Percentiles rank a stretch among this genome's conserved stretches.
phyloP scores from a whole-genome alignment of 2,329 filamentous ascomycete genomes.

The Leptographium lundbergii region DNA sequence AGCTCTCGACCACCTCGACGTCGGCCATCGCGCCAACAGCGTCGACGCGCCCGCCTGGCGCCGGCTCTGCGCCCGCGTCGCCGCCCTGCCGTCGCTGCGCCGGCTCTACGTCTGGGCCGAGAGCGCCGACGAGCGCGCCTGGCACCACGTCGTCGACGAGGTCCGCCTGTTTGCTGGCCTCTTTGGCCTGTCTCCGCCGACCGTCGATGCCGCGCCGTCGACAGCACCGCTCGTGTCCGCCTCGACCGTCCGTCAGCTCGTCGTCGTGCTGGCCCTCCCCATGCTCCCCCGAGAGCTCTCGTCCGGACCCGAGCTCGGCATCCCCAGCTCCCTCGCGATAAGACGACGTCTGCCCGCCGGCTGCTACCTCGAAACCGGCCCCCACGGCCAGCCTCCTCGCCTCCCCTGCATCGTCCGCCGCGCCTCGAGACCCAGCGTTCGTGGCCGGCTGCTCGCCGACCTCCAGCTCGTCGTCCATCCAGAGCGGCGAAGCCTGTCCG shows the following conservation, averaged over 20 bases:
- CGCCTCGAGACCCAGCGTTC: not conserved
- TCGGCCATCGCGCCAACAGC: not conserved
- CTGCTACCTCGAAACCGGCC: not conserved
- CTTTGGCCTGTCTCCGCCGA: not conserved
- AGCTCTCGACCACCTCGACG: too few species aligned
- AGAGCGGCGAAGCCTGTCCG: not conserved
- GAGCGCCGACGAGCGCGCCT: slow-evolving; percentile 17
- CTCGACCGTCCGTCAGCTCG: not conserved
- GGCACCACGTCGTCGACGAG: slow-evolving; percentile 19
- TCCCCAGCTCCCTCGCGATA: not conserved
- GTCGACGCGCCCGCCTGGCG: slow-evolving; percentile 15
- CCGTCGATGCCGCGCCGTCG: not conserved
- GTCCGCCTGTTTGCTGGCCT: slow-evolving; percentile 15
- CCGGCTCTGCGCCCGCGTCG: slow-evolving; percentile 14
- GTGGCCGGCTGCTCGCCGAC: not conserved
- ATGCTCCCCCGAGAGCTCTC: not conserved
- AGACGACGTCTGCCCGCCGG: not conserved
- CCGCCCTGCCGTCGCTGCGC: slow-evolving; percentile 11
- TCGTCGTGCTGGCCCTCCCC: slow-evolving; percentile 3
- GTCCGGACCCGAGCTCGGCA: too few species aligned
- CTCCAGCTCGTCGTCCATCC: not conserved
- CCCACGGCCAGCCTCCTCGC: not conserved
- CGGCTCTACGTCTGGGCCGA: slow-evolving; percentile 18
- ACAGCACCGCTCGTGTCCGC: not conserved
- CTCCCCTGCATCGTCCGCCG: slow-evolving; percentile 2